phyloP scores from a whole-genome alignment of 2,329 filamentous ascomycete species.

The Ophiostoma sp. region DNA sequence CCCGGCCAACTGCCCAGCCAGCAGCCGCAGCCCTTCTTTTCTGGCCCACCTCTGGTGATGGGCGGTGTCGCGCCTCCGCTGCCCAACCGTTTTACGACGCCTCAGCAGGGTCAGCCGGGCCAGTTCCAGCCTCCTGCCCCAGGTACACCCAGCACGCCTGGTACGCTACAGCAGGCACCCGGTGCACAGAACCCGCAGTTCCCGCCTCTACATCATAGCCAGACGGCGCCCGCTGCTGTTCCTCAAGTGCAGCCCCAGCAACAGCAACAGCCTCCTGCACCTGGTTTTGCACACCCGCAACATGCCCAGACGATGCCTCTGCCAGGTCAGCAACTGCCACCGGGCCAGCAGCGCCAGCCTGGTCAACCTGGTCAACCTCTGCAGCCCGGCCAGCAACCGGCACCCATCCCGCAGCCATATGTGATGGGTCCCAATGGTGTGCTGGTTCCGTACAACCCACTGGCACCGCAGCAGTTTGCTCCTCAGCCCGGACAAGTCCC shows the following conservation, averaged over 20 bases:
- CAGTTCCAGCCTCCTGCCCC: neutral
- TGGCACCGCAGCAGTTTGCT: neutral
- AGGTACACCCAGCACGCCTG: neutral
- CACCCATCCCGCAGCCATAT: neutral
- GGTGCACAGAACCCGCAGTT: neutral
- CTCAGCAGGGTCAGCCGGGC: slow-evolving; percentile 11
- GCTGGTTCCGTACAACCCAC: neutral
- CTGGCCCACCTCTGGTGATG: slow-evolving; percentile 1
- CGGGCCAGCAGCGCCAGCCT: neutral
- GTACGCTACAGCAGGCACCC: no score
- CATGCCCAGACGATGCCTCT: slow-evolving; percentile 21
- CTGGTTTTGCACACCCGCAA: slow-evolving; percentile 6
- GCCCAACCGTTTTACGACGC: slow-evolving; percentile 6
- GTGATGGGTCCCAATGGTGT: slow-evolving; percentile 9
- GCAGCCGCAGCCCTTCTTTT: slow-evolving; percentile 14
- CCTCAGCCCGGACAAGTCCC: neutral
- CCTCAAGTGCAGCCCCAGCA: slow-evolving; percentile 4
- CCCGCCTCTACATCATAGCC: slow-evolving; percentile 9
- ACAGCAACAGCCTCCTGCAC: neutral
- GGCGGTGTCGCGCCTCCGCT: slow-evolving; percentile 20
- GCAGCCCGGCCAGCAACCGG: neutral
- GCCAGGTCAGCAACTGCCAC: neutral
- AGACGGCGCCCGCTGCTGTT: neutral
- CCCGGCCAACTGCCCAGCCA: slow-evolving; percentile 12
- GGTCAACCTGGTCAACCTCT: no score